phyloP scores from a whole-genome alignment of 1,284 basidiomycete species.

The Erythrobasidium hasegawianum region DNA sequence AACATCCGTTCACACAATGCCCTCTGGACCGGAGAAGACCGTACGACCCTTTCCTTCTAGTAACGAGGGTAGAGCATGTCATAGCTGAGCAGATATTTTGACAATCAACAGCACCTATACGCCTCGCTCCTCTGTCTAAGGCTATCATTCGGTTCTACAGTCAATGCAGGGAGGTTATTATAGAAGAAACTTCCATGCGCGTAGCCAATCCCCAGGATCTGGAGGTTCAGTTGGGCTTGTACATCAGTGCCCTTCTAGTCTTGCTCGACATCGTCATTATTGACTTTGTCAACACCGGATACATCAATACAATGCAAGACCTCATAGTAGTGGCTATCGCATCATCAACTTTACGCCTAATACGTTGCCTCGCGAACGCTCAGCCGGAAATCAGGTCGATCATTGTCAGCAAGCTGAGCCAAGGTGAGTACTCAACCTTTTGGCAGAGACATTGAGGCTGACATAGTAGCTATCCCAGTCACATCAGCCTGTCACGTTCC shows the following conservation, averaged over 20 bases:
- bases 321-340: slow-evolving; percentile 12
- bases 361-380: background rate
- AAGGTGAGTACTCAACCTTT: no score
- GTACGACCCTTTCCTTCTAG: no score
- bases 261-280: slow-evolving; percentile 1
- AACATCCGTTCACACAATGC: no score
- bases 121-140: no score
- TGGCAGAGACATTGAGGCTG: no score
- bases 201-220: background rate
- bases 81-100: no score
- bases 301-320: slow-evolving; percentile 12
- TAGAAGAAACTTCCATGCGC: slow-evolving; percentile 8
- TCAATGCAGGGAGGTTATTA: slow-evolving; percentile 16
- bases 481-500: no score
- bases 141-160: no score
- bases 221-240: slow-evolving; percentile 2
- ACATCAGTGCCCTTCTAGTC: background rate
- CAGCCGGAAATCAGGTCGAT: background rate
- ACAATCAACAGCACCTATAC: no score
- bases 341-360: background rate
- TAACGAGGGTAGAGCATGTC: no score
- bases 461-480: no score
- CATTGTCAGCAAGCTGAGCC: background rate
- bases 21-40: no score
- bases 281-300: slow-evolving; percentile 4